Conservation (phyloP, 164 flowering plant species). For the Chimonanthus salicifolius region DNA sequence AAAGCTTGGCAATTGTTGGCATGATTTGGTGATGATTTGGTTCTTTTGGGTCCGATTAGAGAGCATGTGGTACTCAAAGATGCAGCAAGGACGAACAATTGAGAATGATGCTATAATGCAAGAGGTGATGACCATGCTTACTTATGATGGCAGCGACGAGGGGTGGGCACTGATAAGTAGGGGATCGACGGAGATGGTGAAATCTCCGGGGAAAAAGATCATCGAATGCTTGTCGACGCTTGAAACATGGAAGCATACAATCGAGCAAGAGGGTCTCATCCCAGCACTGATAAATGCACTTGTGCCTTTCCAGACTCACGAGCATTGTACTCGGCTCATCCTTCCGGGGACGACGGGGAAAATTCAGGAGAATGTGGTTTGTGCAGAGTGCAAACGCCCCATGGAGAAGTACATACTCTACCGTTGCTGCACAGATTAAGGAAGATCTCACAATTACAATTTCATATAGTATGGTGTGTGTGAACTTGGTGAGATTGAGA, state of each 20-base stretch:
- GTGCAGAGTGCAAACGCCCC: constrained; percentile 55
- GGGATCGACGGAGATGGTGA: constrained; percentile 43
- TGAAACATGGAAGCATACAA: constrained; percentile 34
- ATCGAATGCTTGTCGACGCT: constrained; percentile 19
- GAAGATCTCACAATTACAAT: not conserved
- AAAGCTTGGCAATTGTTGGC: constrained; percentile 24
- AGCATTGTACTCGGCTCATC: constrained; percentile 67
- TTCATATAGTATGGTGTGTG: no score
- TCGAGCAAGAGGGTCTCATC: constrained; percentile 31
- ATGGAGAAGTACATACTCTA: constrained; percentile 82
- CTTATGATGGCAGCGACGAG: constrained; percentile 40
- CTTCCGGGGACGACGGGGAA: constrained; percentile 46
- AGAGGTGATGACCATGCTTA: constrained; percentile 46
- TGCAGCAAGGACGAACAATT: constrained; percentile 31
- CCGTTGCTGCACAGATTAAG: constrained; percentile 45
- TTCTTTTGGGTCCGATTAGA: constrained; percentile 53
- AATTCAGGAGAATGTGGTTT: constrained; percentile 44
- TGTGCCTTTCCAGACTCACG: constrained; percentile 27
- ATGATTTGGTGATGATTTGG: constrained; percentile 29
- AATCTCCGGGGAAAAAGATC: constrained; percentile 41
- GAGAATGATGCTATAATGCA: constrained; percentile 42
- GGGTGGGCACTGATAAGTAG: constrained; percentile 62
- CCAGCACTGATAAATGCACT: constrained; percentile 37
- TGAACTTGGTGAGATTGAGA: no score
- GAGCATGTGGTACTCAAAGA: constrained; percentile 55